Evolutionary conservation across 2,329 filamentous ascomycete species (phyloP).

Genomic region (Westerdykella sp.): DNA sequence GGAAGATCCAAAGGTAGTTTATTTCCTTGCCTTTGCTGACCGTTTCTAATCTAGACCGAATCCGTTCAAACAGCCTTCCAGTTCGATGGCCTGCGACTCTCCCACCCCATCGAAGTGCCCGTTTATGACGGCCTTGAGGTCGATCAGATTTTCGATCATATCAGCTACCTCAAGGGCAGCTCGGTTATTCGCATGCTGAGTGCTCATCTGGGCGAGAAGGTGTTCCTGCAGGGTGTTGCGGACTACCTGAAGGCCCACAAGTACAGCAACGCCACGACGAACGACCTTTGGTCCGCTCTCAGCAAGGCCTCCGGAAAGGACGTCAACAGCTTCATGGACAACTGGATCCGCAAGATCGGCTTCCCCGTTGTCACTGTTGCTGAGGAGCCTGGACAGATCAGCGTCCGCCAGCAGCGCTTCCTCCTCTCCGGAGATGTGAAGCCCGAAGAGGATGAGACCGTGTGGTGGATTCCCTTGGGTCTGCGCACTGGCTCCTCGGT

Average conservation of each 20-base stretch:
- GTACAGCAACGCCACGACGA: constrained; percentile 85
- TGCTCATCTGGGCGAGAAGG: constrained; percentile 78
- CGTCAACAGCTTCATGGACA: constrained; percentile 79
- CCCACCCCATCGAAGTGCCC: constrained; percentile 92
- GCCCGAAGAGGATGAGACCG: constrained; percentile 81
- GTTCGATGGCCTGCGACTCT: constrained; percentile 82
- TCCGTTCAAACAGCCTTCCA: constrained; percentile 86
- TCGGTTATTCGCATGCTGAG: constrained; percentile 96
- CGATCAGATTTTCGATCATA: constrained; percentile 95
- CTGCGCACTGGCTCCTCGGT: constrained; percentile 63
- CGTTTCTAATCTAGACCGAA: constrained; percentile 59
- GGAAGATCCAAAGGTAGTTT: constrained; percentile 49
- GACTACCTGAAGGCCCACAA: constrained; percentile 83
- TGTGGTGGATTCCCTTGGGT: constrained; percentile 92
- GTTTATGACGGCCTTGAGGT: constrained; percentile 91
- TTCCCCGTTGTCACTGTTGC: constrained; percentile 84
- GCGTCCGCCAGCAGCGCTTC: constrained; percentile 80
- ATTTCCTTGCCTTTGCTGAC: constrained; percentile 26
- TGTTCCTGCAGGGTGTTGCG: constrained; percentile 83
- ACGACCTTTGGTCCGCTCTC: constrained; percentile 83
- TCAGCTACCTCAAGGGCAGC: constrained; percentile 94
- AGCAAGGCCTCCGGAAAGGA: constrained; percentile 83
- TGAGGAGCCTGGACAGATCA: constrained; percentile 77
- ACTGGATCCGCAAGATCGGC: constrained; percentile 93
- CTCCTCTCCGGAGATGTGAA: constrained; percentile 86